Conservation (phyloP, 2,329 filamentous ascomycete species). For the Colletotrichum incanum region DNA sequence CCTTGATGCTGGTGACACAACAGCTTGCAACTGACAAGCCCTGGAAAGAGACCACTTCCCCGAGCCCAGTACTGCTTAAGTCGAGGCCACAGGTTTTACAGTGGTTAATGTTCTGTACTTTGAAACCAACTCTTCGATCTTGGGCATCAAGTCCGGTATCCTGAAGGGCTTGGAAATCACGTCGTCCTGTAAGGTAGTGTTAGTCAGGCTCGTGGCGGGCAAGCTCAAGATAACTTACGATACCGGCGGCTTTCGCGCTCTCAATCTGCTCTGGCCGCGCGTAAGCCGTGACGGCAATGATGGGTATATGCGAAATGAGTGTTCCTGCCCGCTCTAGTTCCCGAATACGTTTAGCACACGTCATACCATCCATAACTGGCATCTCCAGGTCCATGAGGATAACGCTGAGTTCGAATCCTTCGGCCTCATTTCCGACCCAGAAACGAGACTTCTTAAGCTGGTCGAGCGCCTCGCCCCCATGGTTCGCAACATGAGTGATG, state of each 20-base stretch:
- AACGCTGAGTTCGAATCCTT: conserved; percentile 72
- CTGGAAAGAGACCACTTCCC: conserved; percentile 18
- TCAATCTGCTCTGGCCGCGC: conserved; percentile 82
- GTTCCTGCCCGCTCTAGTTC: conserved; percentile 75
- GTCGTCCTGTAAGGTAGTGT: conserved; percentile 67
- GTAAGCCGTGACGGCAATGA: conserved; percentile 88
- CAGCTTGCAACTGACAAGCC: conserved; percentile 20
- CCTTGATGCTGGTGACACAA: background rate
- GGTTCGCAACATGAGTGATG: conserved; percentile 74
- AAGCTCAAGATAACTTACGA: conserved; percentile 66
- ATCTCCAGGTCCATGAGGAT: conserved; percentile 88
- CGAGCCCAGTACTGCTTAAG: background rate
- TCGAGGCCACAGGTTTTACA: conserved; percentile 24
- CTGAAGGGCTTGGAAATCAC: conserved; percentile 86
- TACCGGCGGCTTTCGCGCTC: conserved; percentile 79
- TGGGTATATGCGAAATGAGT: conserved; percentile 78
- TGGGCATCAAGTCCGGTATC: conserved; percentile 79
- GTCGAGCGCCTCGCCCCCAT: conserved; percentile 75
- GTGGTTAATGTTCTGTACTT: conserved; percentile 56
- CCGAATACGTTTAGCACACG: conserved; percentile 79
- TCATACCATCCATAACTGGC: conserved; percentile 87
- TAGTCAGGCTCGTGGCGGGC: background rate
- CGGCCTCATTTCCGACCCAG: conserved; percentile 65
- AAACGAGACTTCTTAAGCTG: conserved; percentile 70
- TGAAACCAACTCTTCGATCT: conserved; percentile 72